Evolutionary conservation across 306 rosid species (phyloP).

Genomic region (Hylodesmum podocarpum): DNA sequence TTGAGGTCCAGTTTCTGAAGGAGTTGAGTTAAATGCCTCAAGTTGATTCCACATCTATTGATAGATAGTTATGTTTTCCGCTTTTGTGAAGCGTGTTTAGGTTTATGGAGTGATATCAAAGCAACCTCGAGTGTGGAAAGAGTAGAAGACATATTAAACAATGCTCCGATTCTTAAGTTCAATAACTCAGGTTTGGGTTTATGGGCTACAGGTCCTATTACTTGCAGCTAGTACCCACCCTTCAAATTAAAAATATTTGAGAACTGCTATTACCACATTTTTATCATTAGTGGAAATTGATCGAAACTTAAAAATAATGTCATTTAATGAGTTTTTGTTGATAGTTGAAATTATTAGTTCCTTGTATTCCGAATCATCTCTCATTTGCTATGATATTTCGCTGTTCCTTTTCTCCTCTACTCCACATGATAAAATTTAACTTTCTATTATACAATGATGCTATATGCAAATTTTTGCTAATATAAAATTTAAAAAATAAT

Average conservation of each 20-base stretch:
- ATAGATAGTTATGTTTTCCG: neutral
- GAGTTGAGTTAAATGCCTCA: neutral
- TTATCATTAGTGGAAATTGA: neutral
- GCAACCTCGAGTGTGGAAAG: neutral
- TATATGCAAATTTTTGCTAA: too few species aligned
- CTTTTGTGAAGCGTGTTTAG: neutral
- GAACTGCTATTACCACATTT: neutral
- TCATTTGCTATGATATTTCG: too few species aligned
- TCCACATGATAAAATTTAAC: too few species aligned
- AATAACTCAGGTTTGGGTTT: too few species aligned
- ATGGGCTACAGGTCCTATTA: neutral
- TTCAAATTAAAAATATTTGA: neutral
- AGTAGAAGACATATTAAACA: neutral
- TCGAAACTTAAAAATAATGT: neutral
- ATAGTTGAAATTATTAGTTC: too few species aligned
- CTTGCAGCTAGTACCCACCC: neutral
- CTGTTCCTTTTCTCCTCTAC: too few species aligned
- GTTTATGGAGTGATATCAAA: neutral
- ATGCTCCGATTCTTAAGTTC: neutral
- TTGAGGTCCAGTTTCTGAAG: slow-evolving; percentile 7
- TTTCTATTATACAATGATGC: too few species aligned
- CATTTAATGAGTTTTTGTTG: neutral
- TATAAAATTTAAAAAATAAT: too few species aligned
- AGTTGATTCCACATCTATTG: neutral
- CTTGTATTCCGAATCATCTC: too few species aligned